Evolutionary conservation across 306 rosid species (phyloP).

Genomic region (Sechiopsis laciniata): DNA sequence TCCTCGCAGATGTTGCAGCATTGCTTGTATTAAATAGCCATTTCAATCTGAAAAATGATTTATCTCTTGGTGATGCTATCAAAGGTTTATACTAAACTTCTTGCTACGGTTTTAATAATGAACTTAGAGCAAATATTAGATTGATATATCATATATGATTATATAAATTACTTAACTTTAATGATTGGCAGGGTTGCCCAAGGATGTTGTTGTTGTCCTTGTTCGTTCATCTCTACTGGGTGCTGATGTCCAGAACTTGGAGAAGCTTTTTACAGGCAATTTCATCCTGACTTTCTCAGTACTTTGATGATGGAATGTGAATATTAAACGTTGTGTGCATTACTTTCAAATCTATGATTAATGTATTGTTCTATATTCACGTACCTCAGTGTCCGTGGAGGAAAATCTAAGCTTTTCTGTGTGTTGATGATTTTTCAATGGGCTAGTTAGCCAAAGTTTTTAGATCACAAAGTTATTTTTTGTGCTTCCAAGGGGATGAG

Average conservation of each 20-base stretch:
- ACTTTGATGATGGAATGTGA: slow-evolving; percentile 13
- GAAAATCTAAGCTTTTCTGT: neutral
- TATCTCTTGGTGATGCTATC: slow-evolving; percentile 42
- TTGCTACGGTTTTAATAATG: slow-evolving; percentile 20
- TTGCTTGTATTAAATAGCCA: slow-evolving; percentile 50
- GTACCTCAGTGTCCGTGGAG: neutral
- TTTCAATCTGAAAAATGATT: slow-evolving; percentile 42
- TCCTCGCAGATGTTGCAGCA: slow-evolving; percentile 61
- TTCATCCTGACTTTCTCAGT: slow-evolving; percentile 19
- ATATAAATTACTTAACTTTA: slow-evolving; percentile 18
- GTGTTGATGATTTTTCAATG: neutral
- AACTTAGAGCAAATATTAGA: slow-evolving; percentile 22
- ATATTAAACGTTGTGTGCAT: neutral
- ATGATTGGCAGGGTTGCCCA: slow-evolving; percentile 52
- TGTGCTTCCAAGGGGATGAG: neutral
- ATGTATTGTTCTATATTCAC: neutral
- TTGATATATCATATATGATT: neutral
- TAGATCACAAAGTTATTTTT: neutral
- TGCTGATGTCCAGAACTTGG: slow-evolving; percentile 40
- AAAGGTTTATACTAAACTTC: slow-evolving; percentile 42
- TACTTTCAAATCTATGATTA: neutral
- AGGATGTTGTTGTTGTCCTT: slow-evolving; percentile 54
- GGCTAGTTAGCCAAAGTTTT: neutral
- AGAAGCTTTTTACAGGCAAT: slow-evolving; percentile 54
- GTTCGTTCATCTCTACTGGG: slow-evolving; percentile 48